A percentile compares a stretch with the other conserved stretches of the same genome.
Conservation (phyloP, 2,329 filamentous ascomycete genomes). For the Fusarium sp. region DNA sequence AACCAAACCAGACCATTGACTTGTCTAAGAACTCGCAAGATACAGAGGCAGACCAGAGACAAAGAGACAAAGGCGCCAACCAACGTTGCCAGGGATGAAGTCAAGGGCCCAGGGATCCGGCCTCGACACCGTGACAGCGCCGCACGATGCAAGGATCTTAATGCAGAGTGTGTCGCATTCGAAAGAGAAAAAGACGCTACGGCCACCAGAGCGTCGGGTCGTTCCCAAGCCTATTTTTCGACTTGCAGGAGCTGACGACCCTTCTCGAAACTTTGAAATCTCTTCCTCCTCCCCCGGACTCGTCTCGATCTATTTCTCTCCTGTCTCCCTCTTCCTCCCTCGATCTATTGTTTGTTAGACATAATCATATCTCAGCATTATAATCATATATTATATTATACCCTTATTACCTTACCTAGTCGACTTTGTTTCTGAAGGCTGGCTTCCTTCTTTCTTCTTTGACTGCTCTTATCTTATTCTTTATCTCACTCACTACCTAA, state of each 20-base stretch:
- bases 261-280: constrained; percentile 40
- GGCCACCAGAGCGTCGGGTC: constrained; percentile 44
- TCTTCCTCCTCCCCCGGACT: constrained; percentile 34
- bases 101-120: constrained; percentile 33
- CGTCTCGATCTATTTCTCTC: constrained; percentile 29
- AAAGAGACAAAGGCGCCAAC: constrained; percentile 2
- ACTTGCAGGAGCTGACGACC: constrained; percentile 36
- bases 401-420: constrained; percentile 25
- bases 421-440: constrained; percentile 40
- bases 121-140: constrained; percentile 35
- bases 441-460: constrained; percentile 39
- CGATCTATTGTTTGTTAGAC: constrained; percentile 17
- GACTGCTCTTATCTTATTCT: constrained; percentile 16
- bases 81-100: constrained; percentile 25
- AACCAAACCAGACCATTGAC: constrained; percentile 8
- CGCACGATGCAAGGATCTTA: constrained; percentile 40
- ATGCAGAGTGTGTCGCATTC: constrained; percentile 41
- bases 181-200: constrained; percentile 42
- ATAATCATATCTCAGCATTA: constrained; percentile 17
- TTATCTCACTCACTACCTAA: constrained; percentile 4
- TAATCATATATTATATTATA: constrained; percentile 26
- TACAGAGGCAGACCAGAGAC: constrained; percentile 8
- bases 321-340: constrained; percentile 19
- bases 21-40: constrained; percentile 11
- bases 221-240: constrained; percentile 31